Base-by-base conservation (phyloP, 495 filamentous ascomycete species). In the Aspergillus homomorphus region DNA sequence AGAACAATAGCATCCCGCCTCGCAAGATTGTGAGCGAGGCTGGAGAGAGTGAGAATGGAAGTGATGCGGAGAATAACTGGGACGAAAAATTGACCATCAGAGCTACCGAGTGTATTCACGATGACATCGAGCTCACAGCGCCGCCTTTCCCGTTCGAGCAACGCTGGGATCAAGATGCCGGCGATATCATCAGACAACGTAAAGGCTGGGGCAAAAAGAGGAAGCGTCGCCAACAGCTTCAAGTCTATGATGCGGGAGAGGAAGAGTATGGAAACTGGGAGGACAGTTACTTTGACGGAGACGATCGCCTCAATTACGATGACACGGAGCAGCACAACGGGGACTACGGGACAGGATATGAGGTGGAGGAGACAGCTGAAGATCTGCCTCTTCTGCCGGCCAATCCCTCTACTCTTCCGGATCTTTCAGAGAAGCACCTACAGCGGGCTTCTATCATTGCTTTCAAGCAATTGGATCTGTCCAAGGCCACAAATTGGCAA, bases 131-230 rank as follows among this genome's bases (percentile, higher is more conserved):
- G 56, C 77, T 96, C 30, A 91, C 83, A 55, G 80, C 86, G 20
- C 92, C 94, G 0, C 89, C 89, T 3, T 98, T 96, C 66, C 94
- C 94, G 0, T 98, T 98, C 62, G 75, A 86, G 14, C 90, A 96
- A 69, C 84, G 88, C 53, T 96, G 91, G 92, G 90, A 96, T 71
- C 76, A 81, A 3, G 86, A 90, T 53, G 88, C 92, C 57, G 76
- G 84, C 62, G 71, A 73, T 19, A 57, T 68, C 8, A 77, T 82
- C 22, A 64, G 70, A 21, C 64, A 67, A 21, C 71, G 64, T 9
- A 73, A 78, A 42, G 71, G 73, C 2, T 61, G 62, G 51, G 76
- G 70, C n/a, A 83, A 80, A 61, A 84, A 85, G 64, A 74, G 78
- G 51, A 85, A 84, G 61, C 69, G 76, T 54, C 79, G 81, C 51